A percentile compares a stretch with the other conserved stretches of the same genome.
These are phyloP conservation scores for Paraphoma sp. DNA, from an alignment of 2,329 filamentous ascomycete genomes.

Conservation along the genomic window DNA sequence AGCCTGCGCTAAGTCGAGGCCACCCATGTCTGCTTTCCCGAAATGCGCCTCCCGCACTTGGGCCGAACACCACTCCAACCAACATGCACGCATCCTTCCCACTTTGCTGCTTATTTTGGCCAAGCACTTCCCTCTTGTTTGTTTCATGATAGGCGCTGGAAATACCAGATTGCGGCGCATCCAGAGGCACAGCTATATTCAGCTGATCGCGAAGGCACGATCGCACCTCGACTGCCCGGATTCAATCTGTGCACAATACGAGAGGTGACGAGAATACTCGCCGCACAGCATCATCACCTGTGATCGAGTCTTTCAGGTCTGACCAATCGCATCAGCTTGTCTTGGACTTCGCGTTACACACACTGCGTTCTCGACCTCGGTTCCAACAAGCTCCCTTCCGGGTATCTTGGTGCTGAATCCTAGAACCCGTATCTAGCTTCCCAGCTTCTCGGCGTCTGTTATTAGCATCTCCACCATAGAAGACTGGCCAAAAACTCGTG, in stretches of 20 bases:
- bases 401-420: background rate
- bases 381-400: background rate
- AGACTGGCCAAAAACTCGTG: background rate
- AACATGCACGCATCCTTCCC: background rate
- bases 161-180: background rate
- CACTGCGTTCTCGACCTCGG: background rate
- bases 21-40: background rate
- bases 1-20: slow-evolving; percentile 10
- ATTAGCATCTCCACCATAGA: too few species aligned
- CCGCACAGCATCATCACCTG: background rate
- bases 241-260: background rate
- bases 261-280: background rate
- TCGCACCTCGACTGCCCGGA: background rate
- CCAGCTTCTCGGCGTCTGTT: too few species aligned
- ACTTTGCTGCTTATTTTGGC: background rate
- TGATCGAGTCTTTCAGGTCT: background rate
- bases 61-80: background rate
- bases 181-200: background rate
- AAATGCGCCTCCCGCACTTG: slow-evolving; percentile 1
- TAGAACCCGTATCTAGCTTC: background rate
- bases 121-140: background rate
- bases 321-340: background rate
- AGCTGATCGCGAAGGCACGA: background rate
- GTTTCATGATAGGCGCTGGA: background rate
- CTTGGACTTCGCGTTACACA: background rate